Evolutionary conservation across 208 protist genomes (phyloP).

Genomic region (Wallacemonas sp.): DNA sequence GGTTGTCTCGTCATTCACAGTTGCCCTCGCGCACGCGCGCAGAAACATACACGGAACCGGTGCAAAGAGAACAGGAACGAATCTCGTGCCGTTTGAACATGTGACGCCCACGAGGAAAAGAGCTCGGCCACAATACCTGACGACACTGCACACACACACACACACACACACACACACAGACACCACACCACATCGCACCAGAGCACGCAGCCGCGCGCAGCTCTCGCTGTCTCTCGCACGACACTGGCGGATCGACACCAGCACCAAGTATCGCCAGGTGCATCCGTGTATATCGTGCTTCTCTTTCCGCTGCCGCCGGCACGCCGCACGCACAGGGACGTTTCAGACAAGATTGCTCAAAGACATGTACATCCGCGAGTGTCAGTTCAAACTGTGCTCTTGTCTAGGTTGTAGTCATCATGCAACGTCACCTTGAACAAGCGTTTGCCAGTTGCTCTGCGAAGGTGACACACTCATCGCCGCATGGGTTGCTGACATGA

Average conservation of each 20-base stretch:
- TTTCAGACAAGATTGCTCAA: conserved; percentile 15
- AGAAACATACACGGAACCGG: too few species aligned
- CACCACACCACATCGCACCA: too few species aligned
- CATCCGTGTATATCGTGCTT: conserved; percentile 16
- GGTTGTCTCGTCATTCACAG: conserved; percentile 11
- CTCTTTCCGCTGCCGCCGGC: neutral
- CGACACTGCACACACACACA: conserved; percentile 5
- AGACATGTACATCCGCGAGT: conserved; percentile 16
- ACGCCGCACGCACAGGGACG: neutral
- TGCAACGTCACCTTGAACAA: conserved; percentile 6
- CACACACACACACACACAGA: neutral
- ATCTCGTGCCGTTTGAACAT: conserved; percentile 17
- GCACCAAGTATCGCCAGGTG: conserved; percentile 16
- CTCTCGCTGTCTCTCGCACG: conserved; percentile 12
- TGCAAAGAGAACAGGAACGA: too few species aligned
- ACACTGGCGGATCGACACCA: conserved; percentile 16
- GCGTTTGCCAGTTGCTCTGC: too few species aligned
- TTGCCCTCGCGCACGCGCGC: neutral
- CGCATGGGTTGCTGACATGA: too few species aligned
- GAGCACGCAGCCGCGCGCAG: neutral
- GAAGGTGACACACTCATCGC: too few species aligned
- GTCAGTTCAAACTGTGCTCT: conserved; percentile 17
- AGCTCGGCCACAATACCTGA: conserved; percentile 13
- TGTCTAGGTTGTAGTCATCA: conserved; percentile 17
- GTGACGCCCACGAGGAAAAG: conserved; percentile 10